Percentiles rank a stretch among this genome's conserved stretches.
Conservation (phyloP, 1,139 yeast genomes). For the Kurtzmaniella quercitrusa region DNA sequence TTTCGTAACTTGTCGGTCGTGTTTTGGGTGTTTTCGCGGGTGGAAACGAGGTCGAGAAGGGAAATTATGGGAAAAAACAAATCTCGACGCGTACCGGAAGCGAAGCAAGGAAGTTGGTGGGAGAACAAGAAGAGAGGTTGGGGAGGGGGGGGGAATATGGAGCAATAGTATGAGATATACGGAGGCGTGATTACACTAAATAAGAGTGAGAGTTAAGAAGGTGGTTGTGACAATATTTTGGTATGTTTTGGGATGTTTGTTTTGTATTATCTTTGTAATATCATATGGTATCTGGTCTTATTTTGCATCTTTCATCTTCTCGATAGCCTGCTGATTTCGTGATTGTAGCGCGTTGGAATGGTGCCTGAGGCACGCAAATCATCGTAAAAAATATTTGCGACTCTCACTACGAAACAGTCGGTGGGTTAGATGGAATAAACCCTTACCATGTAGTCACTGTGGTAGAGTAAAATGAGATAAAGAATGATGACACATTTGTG, state of each 20-base stretch:
- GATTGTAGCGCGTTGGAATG: not conserved
- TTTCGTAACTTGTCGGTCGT: not conserved
- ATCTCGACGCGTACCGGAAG: not conserved
- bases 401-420: no score
- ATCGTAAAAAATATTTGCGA: not conserved
- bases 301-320: not conserved
- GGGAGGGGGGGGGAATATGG: not conserved
- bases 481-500: no score
- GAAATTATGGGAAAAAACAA: not conserved
- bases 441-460: no score
- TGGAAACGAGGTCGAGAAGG: not conserved
- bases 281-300: no score
- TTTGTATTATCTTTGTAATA: no score
- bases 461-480: no score
- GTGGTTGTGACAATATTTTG: no score
- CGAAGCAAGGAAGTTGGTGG: not conserved
- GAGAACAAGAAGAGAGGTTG: not conserved
- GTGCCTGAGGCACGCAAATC: not conserved
- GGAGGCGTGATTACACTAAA: no score
- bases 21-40: not conserved
- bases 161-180: no score
- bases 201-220: no score
- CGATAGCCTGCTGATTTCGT: not conserved
- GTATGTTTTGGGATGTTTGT: no score
- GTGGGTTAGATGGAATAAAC: no score